Base-by-base conservation (phyloP, 768 basidiomycete genomes). In the Kwoniella pini region DNA sequence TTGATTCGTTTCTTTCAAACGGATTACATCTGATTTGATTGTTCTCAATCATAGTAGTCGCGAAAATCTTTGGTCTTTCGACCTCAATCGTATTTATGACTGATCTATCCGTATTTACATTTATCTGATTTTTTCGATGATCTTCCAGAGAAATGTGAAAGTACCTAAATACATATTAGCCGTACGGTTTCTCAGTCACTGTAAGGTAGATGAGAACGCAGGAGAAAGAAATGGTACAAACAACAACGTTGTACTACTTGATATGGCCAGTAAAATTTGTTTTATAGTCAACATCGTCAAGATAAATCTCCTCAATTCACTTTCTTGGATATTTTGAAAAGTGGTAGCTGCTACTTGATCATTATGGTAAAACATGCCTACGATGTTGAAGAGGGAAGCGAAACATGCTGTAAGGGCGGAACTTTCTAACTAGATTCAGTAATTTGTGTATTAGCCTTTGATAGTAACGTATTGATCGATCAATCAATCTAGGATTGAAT, bases 371-470 rank as follows among this genome's bases (percentile, higher is more conserved):
- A 46, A 46, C 45, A 46, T 46, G 3, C 45, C 45, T 27, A 46
- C 12, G 27, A 46, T 21, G 22, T 46, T 46, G 45, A 46, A 24
- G 21, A 46, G 12, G 11, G 45, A 46, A 24, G 45, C 26, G 45
- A 46, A 46, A 27, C 45, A 46, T 46, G 45, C 45, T n/a, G 45
- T 26, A 6, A 46, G 22, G 24, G 45, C 19, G 9, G 45, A 46
- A 22, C 15, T 46, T n/a, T 46, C 22, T 4, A 46, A 24, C 45
- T 46, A n/a, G n/a, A n/a, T n/a, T n/a, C n/a, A n/a, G n/a, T n/a
- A n/a, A n/a, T n/a, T n/a, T n/a, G n/a, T n/a, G n/a, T n/a, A n/a
- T n/a, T n/a, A n/a, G n/a, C n/a, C n/a, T n/a, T n/a, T n/a, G n/a
- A n/a, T n/a, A n/a, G n/a, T n/a, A n/a, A n/a, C n/a, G n/a, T n/a